Percentiles rank a stretch among this genome's conserved stretches.
phyloP scores from a whole-genome alignment of 192 early-diverging fungal genomes.

The Linnemannia hyalina region DNA sequence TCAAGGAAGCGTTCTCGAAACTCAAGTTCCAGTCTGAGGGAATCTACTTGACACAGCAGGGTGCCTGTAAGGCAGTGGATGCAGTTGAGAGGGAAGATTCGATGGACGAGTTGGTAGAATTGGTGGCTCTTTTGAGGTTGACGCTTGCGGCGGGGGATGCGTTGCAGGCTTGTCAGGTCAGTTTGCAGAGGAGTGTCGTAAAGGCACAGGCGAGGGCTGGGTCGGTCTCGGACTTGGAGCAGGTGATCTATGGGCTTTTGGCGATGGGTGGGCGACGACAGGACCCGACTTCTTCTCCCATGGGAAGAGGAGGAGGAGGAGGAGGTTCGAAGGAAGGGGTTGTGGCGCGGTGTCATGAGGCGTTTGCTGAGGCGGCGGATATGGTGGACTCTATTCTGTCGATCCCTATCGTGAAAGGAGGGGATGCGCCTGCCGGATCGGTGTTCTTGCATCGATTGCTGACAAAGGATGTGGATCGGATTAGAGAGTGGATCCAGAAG shows the following conservation, averaged over 20 bases:
- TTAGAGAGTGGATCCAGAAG: background rate
- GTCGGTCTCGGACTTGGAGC: constrained; percentile 19
- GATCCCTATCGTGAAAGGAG: background rate
- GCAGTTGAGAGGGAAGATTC: background rate
- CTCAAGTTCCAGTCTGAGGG: constrained; percentile 23
- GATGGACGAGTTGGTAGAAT: background rate
- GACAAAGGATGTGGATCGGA: background rate
- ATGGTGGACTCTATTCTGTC: background rate
- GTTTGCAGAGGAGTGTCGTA: constrained; percentile 1
- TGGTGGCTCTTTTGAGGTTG: background rate
- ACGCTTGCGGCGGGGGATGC: constrained; percentile 20
- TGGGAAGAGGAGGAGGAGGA: background rate
- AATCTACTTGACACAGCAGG: constrained; percentile 17
- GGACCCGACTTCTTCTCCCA: background rate
- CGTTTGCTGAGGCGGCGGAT: background rate
- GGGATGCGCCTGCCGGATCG: background rate
- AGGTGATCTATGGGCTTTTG: constrained; percentile 21
- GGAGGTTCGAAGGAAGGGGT: background rate
- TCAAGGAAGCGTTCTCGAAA: background rate
- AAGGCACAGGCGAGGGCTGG: background rate
- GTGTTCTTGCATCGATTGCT: background rate
- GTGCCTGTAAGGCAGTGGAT: background rate
- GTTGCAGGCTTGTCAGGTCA: constrained; percentile 24
- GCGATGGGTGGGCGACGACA: constrained; percentile 1
- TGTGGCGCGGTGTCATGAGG: background rate